These are phyloP conservation scores for Nothopassalora personata DNA, from an alignment of 2,329 filamentous ascomycete species.

Conservation along the genomic window DNA sequence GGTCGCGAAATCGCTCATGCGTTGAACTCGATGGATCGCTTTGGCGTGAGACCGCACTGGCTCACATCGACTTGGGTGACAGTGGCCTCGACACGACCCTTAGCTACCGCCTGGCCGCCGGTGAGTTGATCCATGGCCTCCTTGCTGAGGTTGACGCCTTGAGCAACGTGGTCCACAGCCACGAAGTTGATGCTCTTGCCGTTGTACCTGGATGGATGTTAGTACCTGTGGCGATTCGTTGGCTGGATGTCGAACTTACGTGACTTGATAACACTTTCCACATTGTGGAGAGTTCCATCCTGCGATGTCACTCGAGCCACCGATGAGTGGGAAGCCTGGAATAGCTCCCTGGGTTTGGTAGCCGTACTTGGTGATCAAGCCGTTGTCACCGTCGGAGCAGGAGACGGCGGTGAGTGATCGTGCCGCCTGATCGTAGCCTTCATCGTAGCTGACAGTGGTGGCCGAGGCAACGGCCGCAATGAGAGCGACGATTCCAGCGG, in stretches of 20 bases:
- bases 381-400: conserved; percentile 65
- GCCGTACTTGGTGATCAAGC: conserved; percentile 57
- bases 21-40: conserved; percentile 24
- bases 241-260: neutral
- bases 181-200: conserved; percentile 45
- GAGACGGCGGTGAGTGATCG: conserved; percentile 54
- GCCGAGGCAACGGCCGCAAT: conserved; percentile 22
- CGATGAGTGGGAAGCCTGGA: conserved; percentile 46
- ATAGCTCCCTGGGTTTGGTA: conserved; percentile 43
- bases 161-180: conserved; percentile 44
- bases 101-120: conserved; percentile 37
- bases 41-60: conserved; percentile 32
- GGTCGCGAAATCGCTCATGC: conserved; percentile 11
- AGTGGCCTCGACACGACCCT: conserved; percentile 38
- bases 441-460: conserved; percentile 57
- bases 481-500: conserved; percentile 39
- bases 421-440: conserved; percentile 58
- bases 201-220: conserved; percentile 34
- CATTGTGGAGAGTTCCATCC: conserved; percentile 47
- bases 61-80: conserved; percentile 35
- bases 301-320: conserved; percentile 44
- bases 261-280: conserved; percentile 49
- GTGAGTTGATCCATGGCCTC: conserved; percentile 48
- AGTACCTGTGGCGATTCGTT: no score
- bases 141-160: conserved; percentile 48